A percentile compares a stretch with the other conserved stretches of the same genome.
Conservation (phyloP, 1,284 basidiomycete species). For the Boletus semigastroideus region DNA sequence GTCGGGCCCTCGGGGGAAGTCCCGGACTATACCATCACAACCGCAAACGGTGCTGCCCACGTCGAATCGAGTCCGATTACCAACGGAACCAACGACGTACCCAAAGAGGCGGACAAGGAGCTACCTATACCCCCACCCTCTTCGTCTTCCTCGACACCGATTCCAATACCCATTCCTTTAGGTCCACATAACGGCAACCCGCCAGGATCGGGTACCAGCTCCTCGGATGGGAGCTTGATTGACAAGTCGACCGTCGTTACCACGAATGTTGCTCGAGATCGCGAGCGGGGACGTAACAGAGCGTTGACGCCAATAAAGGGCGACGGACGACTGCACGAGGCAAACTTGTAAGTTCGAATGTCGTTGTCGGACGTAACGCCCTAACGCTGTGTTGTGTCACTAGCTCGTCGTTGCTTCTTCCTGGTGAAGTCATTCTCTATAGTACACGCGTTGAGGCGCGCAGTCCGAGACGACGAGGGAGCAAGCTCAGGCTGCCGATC, state of each 20-base stretch:
- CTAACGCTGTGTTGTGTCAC: not conserved
- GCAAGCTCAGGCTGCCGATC: slow-evolving; percentile 54
- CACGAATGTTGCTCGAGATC: slow-evolving; percentile 18
- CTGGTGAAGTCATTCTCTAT: slow-evolving; percentile 50
- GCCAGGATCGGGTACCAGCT: slow-evolving; percentile 42
- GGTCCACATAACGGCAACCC: not conserved
- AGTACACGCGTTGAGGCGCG: slow-evolving; percentile 54
- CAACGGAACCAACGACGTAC: slow-evolving; percentile 1
- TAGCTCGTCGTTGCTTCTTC: slow-evolving; percentile 45
- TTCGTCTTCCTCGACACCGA: not conserved
- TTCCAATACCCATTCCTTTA: slow-evolving; percentile 32
- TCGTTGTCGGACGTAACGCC: not conserved
- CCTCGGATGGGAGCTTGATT: slow-evolving; percentile 49
- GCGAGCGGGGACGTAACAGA: slow-evolving; percentile 49
- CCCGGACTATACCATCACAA: slow-evolving; percentile 29
- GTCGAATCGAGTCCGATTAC: not conserved
- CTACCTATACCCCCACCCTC: slow-evolving; percentile 8
- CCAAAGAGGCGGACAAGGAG: slow-evolving; percentile 11
- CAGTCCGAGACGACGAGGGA: slow-evolving; percentile 57
- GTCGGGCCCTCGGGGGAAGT: slow-evolving; percentile 38
- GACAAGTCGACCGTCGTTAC: slow-evolving; percentile 40
- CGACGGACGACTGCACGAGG: slow-evolving; percentile 39
- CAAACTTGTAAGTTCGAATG: slow-evolving; percentile 41
- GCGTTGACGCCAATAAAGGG: slow-evolving; percentile 58
- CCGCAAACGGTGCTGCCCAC: not conserved